phyloP scores from a whole-genome alignment of 306 rosid species.

The Chamaecrista fasciculata region DNA sequence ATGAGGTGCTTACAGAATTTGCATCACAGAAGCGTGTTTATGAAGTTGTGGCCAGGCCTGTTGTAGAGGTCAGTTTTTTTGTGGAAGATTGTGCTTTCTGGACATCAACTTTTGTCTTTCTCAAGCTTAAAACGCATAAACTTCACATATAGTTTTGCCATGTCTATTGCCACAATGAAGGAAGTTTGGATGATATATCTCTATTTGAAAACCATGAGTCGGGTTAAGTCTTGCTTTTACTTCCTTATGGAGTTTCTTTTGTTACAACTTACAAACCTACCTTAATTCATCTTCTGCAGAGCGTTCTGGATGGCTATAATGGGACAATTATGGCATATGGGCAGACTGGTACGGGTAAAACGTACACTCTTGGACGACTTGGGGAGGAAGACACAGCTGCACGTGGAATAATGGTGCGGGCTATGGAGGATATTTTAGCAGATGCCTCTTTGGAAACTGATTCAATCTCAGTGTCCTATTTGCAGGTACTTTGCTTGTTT shows the following conservation, averaged over 20 bases:
- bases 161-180: background rate
- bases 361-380: constrained; percentile 92
- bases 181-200: constrained; percentile 10
- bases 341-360: constrained; percentile 98
- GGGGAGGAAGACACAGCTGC: constrained; percentile 99
- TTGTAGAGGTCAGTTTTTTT: constrained; percentile 76
- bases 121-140: background rate
- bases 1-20: constrained; percentile 96
- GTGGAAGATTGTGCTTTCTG: constrained; percentile 3
- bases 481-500: constrained; percentile 80
- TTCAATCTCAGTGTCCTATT: constrained; percentile 79
- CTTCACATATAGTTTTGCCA: constrained; percentile 14
- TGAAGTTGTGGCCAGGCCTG: constrained; percentile 98
- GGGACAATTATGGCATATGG: constrained; percentile 99
- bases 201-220: background rate
- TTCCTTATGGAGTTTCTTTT: constrained; percentile 33
- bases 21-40: constrained; percentile 97
- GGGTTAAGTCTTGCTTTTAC: constrained; percentile 1
- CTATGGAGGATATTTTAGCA: constrained; percentile 93
- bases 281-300: constrained; percentile 52
- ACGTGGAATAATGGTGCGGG: constrained; percentile 99
- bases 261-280: too few species aligned
- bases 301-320: constrained; percentile 94
- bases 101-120: constrained; percentile 1
- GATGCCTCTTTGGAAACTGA: constrained; percentile 73